A percentile compares a stretch with the other conserved stretches of the same genome.
phyloP scores from a whole-genome alignment of 202 grass and related monocot species.

The Setaria italica region DNA sequence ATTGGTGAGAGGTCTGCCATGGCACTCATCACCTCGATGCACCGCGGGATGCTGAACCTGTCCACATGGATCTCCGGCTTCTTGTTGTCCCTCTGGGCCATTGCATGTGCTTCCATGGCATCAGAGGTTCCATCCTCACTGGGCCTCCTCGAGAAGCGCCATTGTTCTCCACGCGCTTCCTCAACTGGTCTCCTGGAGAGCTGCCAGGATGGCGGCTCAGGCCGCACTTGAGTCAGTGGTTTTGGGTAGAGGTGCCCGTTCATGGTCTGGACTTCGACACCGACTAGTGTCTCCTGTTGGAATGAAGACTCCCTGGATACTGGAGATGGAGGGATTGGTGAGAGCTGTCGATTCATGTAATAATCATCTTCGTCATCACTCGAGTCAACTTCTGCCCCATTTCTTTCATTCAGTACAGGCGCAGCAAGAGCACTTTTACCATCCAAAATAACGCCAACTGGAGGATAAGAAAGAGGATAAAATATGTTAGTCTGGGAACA shows the following conservation, averaged over 20 bases:
- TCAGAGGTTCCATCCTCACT: slow-evolving; percentile 59
- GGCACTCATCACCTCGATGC: slow-evolving; percentile 79
- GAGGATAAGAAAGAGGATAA: slow-evolving; percentile 22
- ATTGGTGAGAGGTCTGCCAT: slow-evolving; percentile 67
- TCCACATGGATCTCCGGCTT: slow-evolving; percentile 39
- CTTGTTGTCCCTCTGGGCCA: slow-evolving; percentile 52
- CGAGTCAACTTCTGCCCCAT: slow-evolving; percentile 53
- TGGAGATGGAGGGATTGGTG: slow-evolving; percentile 64
- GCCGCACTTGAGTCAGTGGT: slow-evolving; percentile 65
- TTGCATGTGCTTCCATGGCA: slow-evolving; percentile 39
- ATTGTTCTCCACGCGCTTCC: slow-evolving; percentile 53
- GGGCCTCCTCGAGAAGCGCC: slow-evolving; percentile 52
- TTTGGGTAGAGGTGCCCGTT: slow-evolving; percentile 75
- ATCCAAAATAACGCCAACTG: slow-evolving; percentile 67
- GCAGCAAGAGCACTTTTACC: slow-evolving; percentile 40
- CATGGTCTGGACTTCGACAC: slow-evolving; percentile 56
- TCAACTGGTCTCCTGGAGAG: slow-evolving; percentile 45
- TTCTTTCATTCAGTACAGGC: slow-evolving; percentile 43
- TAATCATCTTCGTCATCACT: slow-evolving; percentile 67
- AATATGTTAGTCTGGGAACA: slow-evolving; percentile 15
- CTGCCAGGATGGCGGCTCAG: slow-evolving; percentile 56
- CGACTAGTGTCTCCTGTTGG: slow-evolving; percentile 72
- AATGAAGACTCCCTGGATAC: slow-evolving; percentile 88
- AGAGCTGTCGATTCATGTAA: slow-evolving; percentile 58
- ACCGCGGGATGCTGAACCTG: slow-evolving; percentile 67